These are phyloP conservation scores for Phytophthora kernoviae DNA, from an alignment of 352 stramenopile species.

Conservation along the genomic window DNA sequence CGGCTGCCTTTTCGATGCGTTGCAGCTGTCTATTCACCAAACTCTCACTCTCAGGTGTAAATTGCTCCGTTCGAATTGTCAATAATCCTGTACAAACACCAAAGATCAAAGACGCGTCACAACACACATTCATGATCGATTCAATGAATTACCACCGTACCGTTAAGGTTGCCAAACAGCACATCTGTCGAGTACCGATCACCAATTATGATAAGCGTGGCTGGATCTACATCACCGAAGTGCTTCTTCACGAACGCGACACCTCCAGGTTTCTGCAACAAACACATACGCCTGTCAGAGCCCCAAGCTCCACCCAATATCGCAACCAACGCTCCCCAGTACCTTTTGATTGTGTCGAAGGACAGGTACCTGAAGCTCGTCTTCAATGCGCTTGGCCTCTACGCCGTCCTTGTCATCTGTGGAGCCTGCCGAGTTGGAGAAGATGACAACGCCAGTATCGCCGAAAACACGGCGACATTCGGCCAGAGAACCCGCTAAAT, in stretches of 20 bases:
- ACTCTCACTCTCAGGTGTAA: slow-evolving; percentile 66
- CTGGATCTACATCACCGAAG: slow-evolving; percentile 74
- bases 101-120: not conserved
- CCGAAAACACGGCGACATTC: slow-evolving; percentile 92
- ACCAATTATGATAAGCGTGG: slow-evolving; percentile 95
- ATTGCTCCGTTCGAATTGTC: slow-evolving; percentile 94
- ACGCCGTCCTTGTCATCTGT: slow-evolving; percentile 87
- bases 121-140: not conserved
- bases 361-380: slow-evolving; percentile 81
- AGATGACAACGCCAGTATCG: slow-evolving; percentile 86
- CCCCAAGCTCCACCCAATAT: not conserved
- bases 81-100: slow-evolving; percentile 83
- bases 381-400: slow-evolving; percentile 84
- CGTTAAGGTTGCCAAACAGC: slow-evolving; percentile 97
- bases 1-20: slow-evolving; percentile 64
- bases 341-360: slow-evolving; percentile 93
- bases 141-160: slow-evolving; percentile 23
- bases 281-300: slow-evolving; percentile 8
- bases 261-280: slow-evolving; percentile 88
- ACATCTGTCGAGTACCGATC: slow-evolving; percentile 97
- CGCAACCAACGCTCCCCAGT: not conserved
- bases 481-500: slow-evolving; percentile 66
- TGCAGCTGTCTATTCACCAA: slow-evolving; percentile 74
- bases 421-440: slow-evolving; percentile 96
- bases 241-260: slow-evolving; percentile 87